phyloP scores from a whole-genome alignment of 345 rosid species.

The Bruguiera parviflora region DNA sequence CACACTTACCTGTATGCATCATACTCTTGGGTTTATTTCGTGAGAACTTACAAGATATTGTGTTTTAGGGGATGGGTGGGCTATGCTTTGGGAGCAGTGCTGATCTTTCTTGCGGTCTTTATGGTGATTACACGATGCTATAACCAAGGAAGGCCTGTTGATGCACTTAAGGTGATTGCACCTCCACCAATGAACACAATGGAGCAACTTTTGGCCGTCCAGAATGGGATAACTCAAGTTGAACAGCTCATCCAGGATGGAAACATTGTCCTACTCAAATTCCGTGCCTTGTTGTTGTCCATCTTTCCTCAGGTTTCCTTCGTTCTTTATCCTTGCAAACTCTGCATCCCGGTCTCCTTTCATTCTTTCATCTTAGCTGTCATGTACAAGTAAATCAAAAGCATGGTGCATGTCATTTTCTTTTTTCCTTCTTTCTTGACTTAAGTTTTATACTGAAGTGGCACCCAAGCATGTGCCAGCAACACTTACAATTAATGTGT shows the following conservation, averaged over 20 bases:
- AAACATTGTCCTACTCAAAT: slow-evolving; percentile 75
- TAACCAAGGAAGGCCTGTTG: slow-evolving; percentile 51
- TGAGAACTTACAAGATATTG: slow-evolving; percentile 6
- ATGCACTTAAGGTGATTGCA: slow-evolving; percentile 64
- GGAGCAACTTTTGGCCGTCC: slow-evolving; percentile 97
- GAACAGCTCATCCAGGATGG: slow-evolving; percentile 84
- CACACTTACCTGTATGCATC: background rate
- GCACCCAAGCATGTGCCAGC: background rate
- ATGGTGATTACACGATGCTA: slow-evolving; percentile 57
- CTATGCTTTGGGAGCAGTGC: slow-evolving; percentile 48
- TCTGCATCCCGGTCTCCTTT: background rate
- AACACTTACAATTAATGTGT: background rate
- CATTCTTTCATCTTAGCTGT: background rate
- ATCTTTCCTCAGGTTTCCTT: slow-evolving; percentile 68
- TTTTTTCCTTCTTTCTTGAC: background rate
- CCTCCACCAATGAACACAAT: slow-evolving; percentile 86
- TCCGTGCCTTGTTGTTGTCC: slow-evolving; percentile 68
- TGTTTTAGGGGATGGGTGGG: slow-evolving; percentile 63
- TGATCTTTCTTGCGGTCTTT: slow-evolving; percentile 51
- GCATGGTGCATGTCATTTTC: background rate
- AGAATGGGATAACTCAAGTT: slow-evolving; percentile 67
- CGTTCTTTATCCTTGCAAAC: background rate
- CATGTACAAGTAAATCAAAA: background rate
- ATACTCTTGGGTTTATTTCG: background rate
- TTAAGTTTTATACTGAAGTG: background rate